A percentile compares a stretch with the other conserved stretches of the same genome.
phyloP scores from a whole-genome alignment of 257 asterid genomes.

The Agastache rugosa region DNA sequence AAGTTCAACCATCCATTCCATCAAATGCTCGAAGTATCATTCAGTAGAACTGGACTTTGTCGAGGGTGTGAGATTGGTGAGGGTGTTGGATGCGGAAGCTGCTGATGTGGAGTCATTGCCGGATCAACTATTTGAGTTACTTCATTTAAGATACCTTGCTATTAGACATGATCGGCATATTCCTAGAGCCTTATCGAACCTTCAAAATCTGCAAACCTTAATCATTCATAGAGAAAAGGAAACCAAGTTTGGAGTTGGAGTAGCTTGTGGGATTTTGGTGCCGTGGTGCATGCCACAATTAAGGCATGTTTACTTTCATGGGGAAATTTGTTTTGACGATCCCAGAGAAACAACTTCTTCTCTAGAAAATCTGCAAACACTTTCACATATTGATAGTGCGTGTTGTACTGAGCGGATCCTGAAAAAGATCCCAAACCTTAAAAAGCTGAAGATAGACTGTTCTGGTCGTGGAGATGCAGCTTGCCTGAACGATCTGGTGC shows the following conservation, averaged over 20 bases:
- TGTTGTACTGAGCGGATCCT: background rate
- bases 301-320: conserved; percentile 2
- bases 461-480: background rate
- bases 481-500: conserved; percentile 20
- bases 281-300: conserved; percentile 14
- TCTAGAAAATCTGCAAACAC: conserved; percentile 22
- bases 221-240: background rate
- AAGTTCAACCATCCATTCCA: background rate
- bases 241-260: background rate
- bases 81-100: background rate
- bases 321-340: background rate
- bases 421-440: conserved; percentile 16
- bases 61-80: background rate
- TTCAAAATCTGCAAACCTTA: background rate
- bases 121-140: background rate
- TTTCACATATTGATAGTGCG: no score
- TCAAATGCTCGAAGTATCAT: background rate
- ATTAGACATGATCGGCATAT: background rate
- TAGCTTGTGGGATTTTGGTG: no score
- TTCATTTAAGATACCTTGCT: conserved; percentile 14
- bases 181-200: background rate
- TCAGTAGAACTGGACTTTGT: background rate
- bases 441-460: background rate
- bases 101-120: no score
- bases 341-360: background rate